Conservation (phyloP, 805 yeast genomes). For the Candida sonorensis region DNA sequence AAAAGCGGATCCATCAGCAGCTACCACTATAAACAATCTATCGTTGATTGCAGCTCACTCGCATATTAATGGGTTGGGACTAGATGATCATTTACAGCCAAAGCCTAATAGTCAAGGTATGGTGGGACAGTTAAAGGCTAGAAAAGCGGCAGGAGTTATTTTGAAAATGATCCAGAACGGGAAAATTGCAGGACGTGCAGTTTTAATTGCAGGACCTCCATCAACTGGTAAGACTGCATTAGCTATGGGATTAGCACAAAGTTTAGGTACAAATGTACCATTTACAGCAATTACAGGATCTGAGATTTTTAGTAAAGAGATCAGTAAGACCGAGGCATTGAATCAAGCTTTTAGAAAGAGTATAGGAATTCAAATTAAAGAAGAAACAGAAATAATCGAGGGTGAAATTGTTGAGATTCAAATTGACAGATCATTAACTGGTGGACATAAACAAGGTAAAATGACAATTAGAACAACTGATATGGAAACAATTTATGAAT, state of each 20-base stretch:
- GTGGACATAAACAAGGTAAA: constrained; percentile 84
- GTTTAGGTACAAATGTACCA: constrained; percentile 94
- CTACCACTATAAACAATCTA: constrained; percentile 13
- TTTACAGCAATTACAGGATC: constrained; percentile 96
- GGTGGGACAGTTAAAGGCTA: constrained; percentile 68
- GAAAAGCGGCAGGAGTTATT: constrained; percentile 92
- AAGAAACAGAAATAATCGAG: constrained; percentile 95
- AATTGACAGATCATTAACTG: constrained; percentile 84
- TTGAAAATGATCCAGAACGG: constrained; percentile 90
- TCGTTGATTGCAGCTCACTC: constrained; percentile 77
- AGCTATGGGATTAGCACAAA: constrained; percentile 93
- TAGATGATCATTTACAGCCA: constrained; percentile 85
- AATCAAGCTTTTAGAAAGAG: constrained; percentile 97
- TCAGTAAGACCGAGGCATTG: constrained; percentile 90
- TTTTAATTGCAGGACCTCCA: constrained; percentile 93
- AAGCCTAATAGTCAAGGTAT: constrained; percentile 83
- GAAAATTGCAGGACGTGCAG: constrained; percentile 94
- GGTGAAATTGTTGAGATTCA: constrained; percentile 97
- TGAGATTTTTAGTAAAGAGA: constrained; percentile 92
- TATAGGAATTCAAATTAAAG: constrained; percentile 92
- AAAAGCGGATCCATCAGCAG: constrained; percentile 9
- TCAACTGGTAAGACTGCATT: constrained; percentile 98
- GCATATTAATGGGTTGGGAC: constrained; percentile 90
- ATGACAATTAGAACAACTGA: constrained; percentile 78
- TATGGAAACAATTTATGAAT: constrained; percentile 80